Base-by-base conservation (phyloP, 441 rosid genomes). In the Geranium incanum region DNA sequence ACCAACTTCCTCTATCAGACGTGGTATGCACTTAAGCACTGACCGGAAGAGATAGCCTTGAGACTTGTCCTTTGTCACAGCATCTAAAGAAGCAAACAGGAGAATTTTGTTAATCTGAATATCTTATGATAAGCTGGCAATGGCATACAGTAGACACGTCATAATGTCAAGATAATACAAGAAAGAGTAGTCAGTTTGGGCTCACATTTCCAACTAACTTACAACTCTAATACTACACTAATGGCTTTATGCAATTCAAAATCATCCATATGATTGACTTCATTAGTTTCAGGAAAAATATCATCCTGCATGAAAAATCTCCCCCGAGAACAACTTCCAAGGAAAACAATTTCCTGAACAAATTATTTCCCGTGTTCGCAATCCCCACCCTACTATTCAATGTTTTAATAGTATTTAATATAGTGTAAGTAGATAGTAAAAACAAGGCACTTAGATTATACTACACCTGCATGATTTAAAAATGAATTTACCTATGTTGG, bases 51-150 rank as follows among this genome's bases (percentile, higher is more conserved):
- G 93, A 80, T 92, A 86, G 60, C 91, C 98, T 80, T 93, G 98
- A 73, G 98, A 90, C 88, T 95, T 95, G 76, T 95, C 99, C 87
- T 93, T 95, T 77, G 88, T 89, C 72, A 88, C 97, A 81, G 96
- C 92, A 91, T 95, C 99, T 91, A 86, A 71, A 80, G 71, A 77
- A 75, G 74, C 70, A 80, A 66, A 84, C 68, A 68, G 66, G 33
- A 73, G 28, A 63, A 23, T 1, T 4, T 8, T 45, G 12, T 63
- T 63, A 28, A 9, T 23, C 65, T 19, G 65, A 60, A 52, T 3
- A 19, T 60, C 21, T 7, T 19, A 60, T 60, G 13, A 36, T 60
- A 60, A 60, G 23, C 43, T 39, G 43, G 43, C 43, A 28, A 13
- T 52, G 59, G 6, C 19, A 52, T 12, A 52, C 59, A 52, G 59